A percentile compares a stretch with the other conserved stretches of the same genome.
Evolutionary conservation across 1,284 basidiomycete species (phyloP).

Genomic region (Termitomyces sp.): DNA sequence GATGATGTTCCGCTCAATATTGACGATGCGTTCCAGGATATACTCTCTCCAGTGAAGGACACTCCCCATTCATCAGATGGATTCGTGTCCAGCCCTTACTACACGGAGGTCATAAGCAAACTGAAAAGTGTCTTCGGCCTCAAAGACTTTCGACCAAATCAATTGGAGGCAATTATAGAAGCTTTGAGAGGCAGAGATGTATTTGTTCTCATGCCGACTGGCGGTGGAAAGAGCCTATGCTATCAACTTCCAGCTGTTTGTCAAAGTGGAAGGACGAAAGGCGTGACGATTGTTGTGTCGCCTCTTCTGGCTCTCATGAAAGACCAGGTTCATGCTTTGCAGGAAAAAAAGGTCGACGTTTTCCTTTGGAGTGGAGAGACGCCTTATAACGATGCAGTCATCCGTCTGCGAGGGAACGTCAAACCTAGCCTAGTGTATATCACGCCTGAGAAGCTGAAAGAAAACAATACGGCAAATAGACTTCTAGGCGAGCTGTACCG

Average conservation of each 20-base stretch:
- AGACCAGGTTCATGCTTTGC: conserved; percentile 82
- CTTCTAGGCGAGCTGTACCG: conserved; percentile 58
- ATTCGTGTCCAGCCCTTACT: conserved; percentile 36
- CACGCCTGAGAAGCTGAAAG: conserved; percentile 88
- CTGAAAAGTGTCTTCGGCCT: conserved; percentile 70
- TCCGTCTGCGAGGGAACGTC: conserved; percentile 34
- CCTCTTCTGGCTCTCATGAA: conserved; percentile 89
- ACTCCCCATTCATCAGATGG: conserved; percentile 10
- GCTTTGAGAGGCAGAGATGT: conserved; percentile 82
- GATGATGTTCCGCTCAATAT: conserved; percentile 19
- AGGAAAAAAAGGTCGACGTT: conserved; percentile 64
- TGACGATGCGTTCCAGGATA: conserved; percentile 13
- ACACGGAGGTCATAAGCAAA: conserved; percentile 56
- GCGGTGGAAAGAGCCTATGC: conserved; percentile 89
- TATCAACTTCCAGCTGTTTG: conserved; percentile 88
- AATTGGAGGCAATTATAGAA: conserved; percentile 83
- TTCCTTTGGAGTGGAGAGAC: conserved; percentile 68
- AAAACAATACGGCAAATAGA: conserved; percentile 51
- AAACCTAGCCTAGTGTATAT: conserved; percentile 77
- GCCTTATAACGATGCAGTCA: conserved; percentile 38
- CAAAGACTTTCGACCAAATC: conserved; percentile 73
- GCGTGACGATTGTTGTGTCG: conserved; percentile 89
- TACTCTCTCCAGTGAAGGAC: background rate
- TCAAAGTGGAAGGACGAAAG: conserved; percentile 61
- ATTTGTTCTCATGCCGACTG: conserved; percentile 96